Evolutionary conservation across 805 yeast species (phyloP), one percentile per base, ranked within the genome.

Genomic region (Cyberlindnera misumaiensis): DNA sequence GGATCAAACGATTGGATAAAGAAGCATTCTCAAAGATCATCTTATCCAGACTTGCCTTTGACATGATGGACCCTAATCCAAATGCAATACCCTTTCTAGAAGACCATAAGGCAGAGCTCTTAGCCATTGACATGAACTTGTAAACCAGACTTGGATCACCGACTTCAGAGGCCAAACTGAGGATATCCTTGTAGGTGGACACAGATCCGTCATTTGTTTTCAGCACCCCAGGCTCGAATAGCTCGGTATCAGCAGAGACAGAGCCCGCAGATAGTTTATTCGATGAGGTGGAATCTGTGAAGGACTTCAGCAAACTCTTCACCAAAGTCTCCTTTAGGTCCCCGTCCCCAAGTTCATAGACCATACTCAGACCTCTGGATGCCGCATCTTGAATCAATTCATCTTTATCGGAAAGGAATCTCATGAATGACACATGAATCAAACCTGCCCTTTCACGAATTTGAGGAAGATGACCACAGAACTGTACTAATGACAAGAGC

Each of bases 71-170:
- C 9, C 96, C 90, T 28, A 90, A 67, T 0, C 97, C 97, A 64
- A 85, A 90, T 0, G 97, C 97, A 52, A 88, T 78, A 36, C 97
- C 98, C 47, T 84, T 85, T 56, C 95, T 70, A 0, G 96, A 84
- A 0, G 94, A 75, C 98, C 98, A 90, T 15, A 89, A 61, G 0
- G 93, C 79, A 0, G 96, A 85, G 37, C 80, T 81, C 45, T 85
- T 81, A 0, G 97, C 95, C 40, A 90, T 63, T 0, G 95, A 79
- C 96, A 90, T 87, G 57, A 90, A 90, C 55, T 87, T 85, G 61
- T 90, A 90, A 4, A 90, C 96, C 47, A 90, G 71, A 47, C 93
- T 75, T 11, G 97, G 96, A 59, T 90, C 96, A 22, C 97, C 97
- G 9, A 88, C 94, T 55, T 90, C 98, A 1, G 93, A 77, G 0